Evolutionary conservation across 75 land plant species (phyloP).

Genomic region (Ceratopteris richardii): DNA sequence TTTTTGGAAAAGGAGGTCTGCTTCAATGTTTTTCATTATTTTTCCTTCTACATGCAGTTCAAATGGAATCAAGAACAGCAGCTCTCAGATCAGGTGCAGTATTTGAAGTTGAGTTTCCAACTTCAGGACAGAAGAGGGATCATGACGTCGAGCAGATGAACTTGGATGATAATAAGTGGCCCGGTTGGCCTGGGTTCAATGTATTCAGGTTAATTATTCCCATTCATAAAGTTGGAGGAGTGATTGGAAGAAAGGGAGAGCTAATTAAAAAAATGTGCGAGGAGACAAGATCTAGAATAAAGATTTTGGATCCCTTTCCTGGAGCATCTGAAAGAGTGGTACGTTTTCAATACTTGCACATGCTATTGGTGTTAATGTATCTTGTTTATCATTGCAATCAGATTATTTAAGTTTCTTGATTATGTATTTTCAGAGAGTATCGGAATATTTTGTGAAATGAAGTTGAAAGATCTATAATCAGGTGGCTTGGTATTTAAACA

Average conservation of each 20-base stretch:
- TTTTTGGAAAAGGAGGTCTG: too few species aligned
- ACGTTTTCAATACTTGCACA: constrained; percentile 20
- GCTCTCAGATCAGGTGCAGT: too few species aligned
- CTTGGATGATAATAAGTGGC: constrained; percentile 59
- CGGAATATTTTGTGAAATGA: too few species aligned
- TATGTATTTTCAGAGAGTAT: background rate
- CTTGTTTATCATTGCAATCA: background rate
- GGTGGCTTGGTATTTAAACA: too few species aligned
- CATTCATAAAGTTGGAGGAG: constrained; percentile 79
- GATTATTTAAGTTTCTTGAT: background rate
- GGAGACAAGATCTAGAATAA: constrained; percentile 80
- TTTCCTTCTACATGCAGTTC: too few species aligned
- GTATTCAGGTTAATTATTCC: constrained; percentile 85
- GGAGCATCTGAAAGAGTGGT: constrained; percentile 81
- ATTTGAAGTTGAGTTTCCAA: too few species aligned
- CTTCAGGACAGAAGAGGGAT: constrained; percentile 26
- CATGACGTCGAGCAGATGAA: constrained; percentile 24
- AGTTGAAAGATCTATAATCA: too few species aligned
- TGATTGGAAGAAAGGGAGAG: constrained; percentile 93
- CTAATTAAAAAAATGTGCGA: constrained; percentile 82
- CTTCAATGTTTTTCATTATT: too few species aligned
- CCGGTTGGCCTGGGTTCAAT: constrained; percentile 96
- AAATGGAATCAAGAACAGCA: too few species aligned
- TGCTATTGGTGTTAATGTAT: background rate
- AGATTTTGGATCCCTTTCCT: constrained; percentile 82